These are phyloP conservation scores for Blepharisma undulans DNA, from an alignment of 169 alveolate species.

Conservation along the genomic window DNA sequence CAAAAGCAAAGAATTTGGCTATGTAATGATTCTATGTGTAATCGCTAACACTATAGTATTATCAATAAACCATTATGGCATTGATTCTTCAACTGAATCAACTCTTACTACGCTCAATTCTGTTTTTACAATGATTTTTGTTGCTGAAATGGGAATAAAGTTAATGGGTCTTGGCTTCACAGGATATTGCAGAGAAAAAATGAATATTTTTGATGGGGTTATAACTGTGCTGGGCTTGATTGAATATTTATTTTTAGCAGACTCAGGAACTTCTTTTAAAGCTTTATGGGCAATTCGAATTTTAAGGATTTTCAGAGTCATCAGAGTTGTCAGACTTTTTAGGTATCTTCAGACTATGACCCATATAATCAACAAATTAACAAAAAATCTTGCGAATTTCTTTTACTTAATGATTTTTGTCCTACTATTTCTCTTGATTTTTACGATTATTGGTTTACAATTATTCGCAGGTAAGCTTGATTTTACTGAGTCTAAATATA, in stretches of 20 bases:
- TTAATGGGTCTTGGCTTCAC: constrained; percentile 54
- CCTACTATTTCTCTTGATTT: constrained; percentile 73
- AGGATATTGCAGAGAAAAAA: constrained; percentile 43
- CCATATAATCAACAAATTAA: constrained; percentile 67
- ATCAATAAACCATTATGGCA: constrained; percentile 27
- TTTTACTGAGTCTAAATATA: constrained; percentile 35
- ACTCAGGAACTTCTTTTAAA: constrained; percentile 55
- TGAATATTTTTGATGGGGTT: constrained; percentile 59
- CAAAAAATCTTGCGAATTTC: constrained; percentile 57
- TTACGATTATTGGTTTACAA: constrained; percentile 81
- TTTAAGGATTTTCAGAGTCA: constrained; percentile 84
- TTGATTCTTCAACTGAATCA: not conserved
- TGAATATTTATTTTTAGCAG: constrained; percentile 60
- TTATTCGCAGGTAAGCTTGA: constrained; percentile 60
- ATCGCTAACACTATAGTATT: constrained; percentile 1
- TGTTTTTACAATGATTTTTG: constrained; percentile 14
- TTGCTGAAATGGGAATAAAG: constrained; percentile 23
- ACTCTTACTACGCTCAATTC: not conserved
- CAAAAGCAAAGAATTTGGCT: not conserved
- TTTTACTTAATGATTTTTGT: constrained; percentile 66
- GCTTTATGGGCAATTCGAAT: constrained; percentile 84
- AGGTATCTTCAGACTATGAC: constrained; percentile 82
- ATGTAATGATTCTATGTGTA: not conserved
- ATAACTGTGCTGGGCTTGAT: constrained; percentile 55
- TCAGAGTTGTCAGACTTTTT: constrained; percentile 85